These are phyloP conservation scores for Teunomyces gatunensis DNA, from an alignment of 805 yeast genomes.

Conservation along the genomic window DNA sequence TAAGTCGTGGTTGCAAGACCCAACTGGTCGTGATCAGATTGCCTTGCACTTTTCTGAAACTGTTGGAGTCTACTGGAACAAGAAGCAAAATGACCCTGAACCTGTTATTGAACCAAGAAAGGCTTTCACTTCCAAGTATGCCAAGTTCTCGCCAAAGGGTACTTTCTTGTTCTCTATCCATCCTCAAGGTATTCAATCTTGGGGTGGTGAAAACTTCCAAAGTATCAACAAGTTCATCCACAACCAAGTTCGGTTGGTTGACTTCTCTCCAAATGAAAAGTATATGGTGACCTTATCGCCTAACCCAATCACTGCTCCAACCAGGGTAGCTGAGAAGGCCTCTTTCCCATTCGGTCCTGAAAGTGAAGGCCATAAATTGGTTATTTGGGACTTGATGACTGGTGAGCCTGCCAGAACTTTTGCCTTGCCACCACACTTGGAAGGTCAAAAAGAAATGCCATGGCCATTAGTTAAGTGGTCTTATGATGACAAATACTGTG, in stretches of 20 bases:
- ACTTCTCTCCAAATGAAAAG: constrained; percentile 90
- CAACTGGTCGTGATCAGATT: constrained; percentile 86
- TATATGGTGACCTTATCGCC: constrained; percentile 88
- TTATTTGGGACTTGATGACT: constrained; percentile 86
- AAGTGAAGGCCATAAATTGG: constrained; percentile 89
- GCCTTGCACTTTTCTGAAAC: constrained; percentile 74
- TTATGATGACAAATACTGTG: constrained; percentile 85
- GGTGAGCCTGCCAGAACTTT: constrained; percentile 86
- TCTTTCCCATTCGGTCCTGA: constrained; percentile 80
- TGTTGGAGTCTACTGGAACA: constrained; percentile 86
- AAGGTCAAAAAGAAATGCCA: constrained; percentile 65
- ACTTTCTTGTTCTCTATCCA: constrained; percentile 83
- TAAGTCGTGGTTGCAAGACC: constrained; percentile 89
- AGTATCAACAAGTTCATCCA: constrained; percentile 78
- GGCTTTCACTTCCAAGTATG: constrained; percentile 84
- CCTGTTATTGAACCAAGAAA: constrained; percentile 73
- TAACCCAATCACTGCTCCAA: constrained; percentile 70
- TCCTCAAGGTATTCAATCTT: constrained; percentile 90
- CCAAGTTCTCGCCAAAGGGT: constrained; percentile 92
- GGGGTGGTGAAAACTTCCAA: constrained; percentile 87
- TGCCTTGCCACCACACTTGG: constrained; percentile 77
- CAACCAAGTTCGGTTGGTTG: constrained; percentile 83
- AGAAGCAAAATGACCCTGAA: constrained; percentile 69
- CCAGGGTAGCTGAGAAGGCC: constrained; percentile 57
- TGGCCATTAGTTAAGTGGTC: constrained; percentile 99